A percentile compares a stretch with the other conserved stretches of the same genome.
These are phyloP conservation scores for Coriaria nepalensis DNA, from an alignment of 306 rosid species.

Conservation along the genomic window DNA sequence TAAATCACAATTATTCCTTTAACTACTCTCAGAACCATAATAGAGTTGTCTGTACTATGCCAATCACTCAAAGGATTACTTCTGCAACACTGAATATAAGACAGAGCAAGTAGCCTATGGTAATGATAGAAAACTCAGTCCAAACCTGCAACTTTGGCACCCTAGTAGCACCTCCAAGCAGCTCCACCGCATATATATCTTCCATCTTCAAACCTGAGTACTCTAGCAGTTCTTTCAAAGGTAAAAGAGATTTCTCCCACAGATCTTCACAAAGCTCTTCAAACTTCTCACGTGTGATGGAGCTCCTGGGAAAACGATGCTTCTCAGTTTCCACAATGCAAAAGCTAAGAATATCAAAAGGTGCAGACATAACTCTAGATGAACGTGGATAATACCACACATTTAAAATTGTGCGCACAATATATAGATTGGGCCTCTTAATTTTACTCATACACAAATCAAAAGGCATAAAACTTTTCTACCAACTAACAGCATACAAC, in stretches of 20 bases:
- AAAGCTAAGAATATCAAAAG: not conserved
- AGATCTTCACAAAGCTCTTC: constrained; percentile 88
- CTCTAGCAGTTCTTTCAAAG: constrained; percentile 65
- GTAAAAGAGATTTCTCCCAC: constrained; percentile 78
- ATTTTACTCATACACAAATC: too few species aligned
- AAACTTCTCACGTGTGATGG: constrained; percentile 85
- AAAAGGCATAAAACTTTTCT: too few species aligned
- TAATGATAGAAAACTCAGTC: constrained; percentile 13
- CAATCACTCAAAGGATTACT: too few species aligned
- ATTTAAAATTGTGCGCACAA: too few species aligned
- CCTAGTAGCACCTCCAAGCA: constrained; percentile 95
- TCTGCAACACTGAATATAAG: too few species aligned
- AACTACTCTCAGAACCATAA: too few species aligned
- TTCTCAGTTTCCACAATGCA: not conserved
- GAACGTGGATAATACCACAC: too few species aligned
- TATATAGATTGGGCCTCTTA: too few species aligned
- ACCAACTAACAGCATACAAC: too few species aligned
- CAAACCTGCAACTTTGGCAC: constrained; percentile 95
- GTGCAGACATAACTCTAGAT: not conserved
- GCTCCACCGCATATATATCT: constrained; percentile 77
- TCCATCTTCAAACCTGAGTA: constrained; percentile 53
- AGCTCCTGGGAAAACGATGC: constrained; percentile 44
- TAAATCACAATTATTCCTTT: too few species aligned
- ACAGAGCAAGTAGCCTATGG: constrained; percentile 4
- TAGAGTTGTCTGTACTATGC: too few species aligned